These are phyloP conservation scores for Talaromyces sp. DNA, from an alignment of 2,329 filamentous ascomycete species.

Conservation along the genomic window DNA sequence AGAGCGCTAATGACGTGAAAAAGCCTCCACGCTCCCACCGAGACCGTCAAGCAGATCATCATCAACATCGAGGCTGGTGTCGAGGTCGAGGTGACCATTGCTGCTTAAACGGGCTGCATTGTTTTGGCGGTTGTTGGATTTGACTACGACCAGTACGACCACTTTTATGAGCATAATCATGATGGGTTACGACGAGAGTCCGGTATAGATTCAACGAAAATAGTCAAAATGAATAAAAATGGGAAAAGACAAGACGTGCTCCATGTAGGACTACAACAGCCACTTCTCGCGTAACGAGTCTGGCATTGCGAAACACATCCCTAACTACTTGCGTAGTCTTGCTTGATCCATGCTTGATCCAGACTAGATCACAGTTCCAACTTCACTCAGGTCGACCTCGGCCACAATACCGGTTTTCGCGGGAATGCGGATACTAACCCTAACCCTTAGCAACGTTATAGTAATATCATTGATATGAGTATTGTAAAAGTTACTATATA, in stretches of 20 bases:
- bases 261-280: not conserved
- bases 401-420: no score
- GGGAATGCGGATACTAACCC: no score
- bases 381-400: no score
- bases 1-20: not conserved
- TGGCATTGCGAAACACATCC: not conserved
- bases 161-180: not conserved
- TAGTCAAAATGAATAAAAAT: constrained; percentile 9
- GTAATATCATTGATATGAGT: no score
- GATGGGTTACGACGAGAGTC: not conserved
- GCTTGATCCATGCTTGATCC: no score
- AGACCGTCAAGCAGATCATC: constrained; percentile 57
- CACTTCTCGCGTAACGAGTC: not conserved
- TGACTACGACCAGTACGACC: not conserved
- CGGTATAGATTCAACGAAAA: not conserved
- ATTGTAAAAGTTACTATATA: no score
- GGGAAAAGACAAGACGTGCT: constrained; percentile 1
- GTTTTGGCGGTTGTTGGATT: constrained; percentile 7
- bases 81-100: constrained; percentile 50
- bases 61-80: constrained; percentile 51
- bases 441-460: no score
- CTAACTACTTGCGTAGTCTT: not conserved
- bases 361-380: no score
- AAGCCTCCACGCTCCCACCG: constrained; percentile 86
- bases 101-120: constrained; percentile 34